Conservation (phyloP, 129 eudicot species). For the Pittosporum tobira region DNA sequence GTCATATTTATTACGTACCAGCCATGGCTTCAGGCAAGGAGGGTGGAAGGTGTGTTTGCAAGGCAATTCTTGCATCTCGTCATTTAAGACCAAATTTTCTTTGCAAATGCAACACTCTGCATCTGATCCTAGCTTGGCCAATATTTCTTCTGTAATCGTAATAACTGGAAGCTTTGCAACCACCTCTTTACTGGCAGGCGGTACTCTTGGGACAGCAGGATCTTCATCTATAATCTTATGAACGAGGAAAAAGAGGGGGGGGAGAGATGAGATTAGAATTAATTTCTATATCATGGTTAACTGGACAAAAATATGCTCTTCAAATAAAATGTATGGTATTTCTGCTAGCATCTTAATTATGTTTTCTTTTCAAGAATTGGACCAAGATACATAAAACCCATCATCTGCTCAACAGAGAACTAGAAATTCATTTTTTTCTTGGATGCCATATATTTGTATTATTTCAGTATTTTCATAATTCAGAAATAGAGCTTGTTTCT, state of each 20-base stretch:
- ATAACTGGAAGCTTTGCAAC: constrained; percentile 87
- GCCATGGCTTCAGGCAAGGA: constrained; percentile 97
- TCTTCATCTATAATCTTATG: constrained; percentile 39
- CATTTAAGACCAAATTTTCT: constrained; percentile 60
- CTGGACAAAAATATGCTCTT: not conserved
- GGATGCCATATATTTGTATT: too few relatives aligned
- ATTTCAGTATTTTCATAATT: not conserved
- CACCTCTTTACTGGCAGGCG: constrained; percentile 92
- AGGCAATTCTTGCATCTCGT: constrained; percentile 90
- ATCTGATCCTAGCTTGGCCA: constrained; percentile 51
- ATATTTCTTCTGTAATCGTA: constrained; percentile 44
- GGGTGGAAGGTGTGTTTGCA: constrained; percentile 95
- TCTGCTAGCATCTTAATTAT: too few relatives aligned
- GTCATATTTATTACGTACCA: constrained; percentile 38
- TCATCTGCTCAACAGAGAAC: too few relatives aligned
- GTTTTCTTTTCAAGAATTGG: too few relatives aligned
- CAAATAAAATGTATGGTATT: too few relatives aligned
- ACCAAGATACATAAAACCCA: too few relatives aligned
- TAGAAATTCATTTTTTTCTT: not conserved
- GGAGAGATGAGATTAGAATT: constrained; percentile 1
- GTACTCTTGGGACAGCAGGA: constrained; percentile 48
- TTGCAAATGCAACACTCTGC: constrained; percentile 89
- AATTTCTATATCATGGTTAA: not conserved
- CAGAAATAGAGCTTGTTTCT: not conserved
- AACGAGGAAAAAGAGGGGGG: not conserved